These are phyloP conservation scores for Coniochaeta sp. DNA, from an alignment of 2,329 filamentous ascomycete genomes.

Conservation along the genomic window DNA sequence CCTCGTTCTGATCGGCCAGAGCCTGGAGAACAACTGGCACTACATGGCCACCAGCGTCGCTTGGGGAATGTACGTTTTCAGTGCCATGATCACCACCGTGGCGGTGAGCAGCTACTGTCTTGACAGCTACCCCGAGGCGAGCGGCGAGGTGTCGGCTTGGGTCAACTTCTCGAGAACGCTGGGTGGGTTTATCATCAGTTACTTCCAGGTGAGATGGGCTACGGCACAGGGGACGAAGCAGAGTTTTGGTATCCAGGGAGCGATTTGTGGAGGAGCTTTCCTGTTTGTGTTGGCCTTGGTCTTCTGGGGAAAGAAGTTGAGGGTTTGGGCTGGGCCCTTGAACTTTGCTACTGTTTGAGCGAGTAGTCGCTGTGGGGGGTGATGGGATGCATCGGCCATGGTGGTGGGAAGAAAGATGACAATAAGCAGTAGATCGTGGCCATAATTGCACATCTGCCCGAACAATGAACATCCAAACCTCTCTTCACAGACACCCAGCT, in stretches of 20 bases:
- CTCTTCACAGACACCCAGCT: conserved; percentile 38
- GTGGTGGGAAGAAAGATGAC: too few relatives aligned
- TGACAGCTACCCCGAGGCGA: conserved; percentile 47
- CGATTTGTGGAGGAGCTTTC: conserved; percentile 23
- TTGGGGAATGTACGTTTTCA: conserved; percentile 50
- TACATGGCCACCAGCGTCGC: conserved; percentile 40
- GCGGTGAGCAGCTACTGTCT: conserved; percentile 45
- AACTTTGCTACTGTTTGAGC: conserved; percentile 21
- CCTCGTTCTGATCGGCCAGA: conserved; percentile 44
- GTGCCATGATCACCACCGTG: conserved; percentile 47
- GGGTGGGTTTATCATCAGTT: conserved; percentile 44
- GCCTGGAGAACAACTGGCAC: conserved; percentile 41
- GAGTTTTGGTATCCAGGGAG: conserved; percentile 40
- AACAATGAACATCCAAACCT: too few relatives aligned
- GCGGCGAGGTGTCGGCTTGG: conserved; percentile 46
- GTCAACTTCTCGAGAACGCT: conserved; percentile 40
- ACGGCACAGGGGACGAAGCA: conserved; percentile 31
- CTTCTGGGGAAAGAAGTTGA: conserved; percentile 22
- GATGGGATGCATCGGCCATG: too few relatives aligned
- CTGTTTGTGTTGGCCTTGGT: conserved; percentile 18
- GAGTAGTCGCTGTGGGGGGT: too few relatives aligned
- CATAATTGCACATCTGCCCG: too few relatives aligned
- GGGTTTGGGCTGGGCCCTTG: conserved; percentile 23
- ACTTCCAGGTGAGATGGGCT: conserved; percentile 46
- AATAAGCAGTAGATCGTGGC: too few relatives aligned